phyloP scores from a whole-genome alignment of 2,329 filamentous ascomycete genomes.

The Ascochyta lentis region DNA sequence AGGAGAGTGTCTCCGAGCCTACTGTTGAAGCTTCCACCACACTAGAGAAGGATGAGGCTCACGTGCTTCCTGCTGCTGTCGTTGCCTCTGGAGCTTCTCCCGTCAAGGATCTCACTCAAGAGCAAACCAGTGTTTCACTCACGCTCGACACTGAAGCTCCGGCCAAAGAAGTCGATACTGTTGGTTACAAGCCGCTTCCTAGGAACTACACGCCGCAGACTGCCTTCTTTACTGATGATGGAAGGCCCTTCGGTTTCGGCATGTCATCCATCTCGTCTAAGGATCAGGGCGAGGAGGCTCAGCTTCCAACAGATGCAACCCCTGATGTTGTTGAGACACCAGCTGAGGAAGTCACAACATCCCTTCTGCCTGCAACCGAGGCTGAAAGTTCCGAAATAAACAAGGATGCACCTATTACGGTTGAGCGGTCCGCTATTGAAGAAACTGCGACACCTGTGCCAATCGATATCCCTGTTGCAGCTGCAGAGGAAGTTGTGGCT shows the following conservation, averaged over 20 bases:
- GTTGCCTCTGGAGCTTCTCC: neutral
- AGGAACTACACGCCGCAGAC: conserved; percentile 17
- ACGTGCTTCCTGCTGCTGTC: neutral
- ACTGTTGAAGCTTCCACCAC: neutral
- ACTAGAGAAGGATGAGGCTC: neutral
- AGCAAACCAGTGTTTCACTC: neutral
- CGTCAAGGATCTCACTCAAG: neutral
- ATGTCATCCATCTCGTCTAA: neutral
- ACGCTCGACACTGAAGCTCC: neutral
- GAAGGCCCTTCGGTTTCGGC: conserved; percentile 9
- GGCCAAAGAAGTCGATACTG: neutral
- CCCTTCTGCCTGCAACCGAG: neutral
- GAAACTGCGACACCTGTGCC: neutral
- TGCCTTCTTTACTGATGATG: conserved; percentile 17
- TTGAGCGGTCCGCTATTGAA: neutral
- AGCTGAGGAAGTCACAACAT: neutral
- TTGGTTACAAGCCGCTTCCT: neutral
- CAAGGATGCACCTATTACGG: neutral
- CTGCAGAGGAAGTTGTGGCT: neutral
- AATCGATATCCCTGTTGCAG: neutral
- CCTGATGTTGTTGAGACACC: neutral
- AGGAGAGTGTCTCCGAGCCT: neutral
- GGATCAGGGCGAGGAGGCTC: neutral
- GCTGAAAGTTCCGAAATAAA: neutral
- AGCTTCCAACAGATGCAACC: neutral